Evolutionary conservation across 2,329 filamentous ascomycete species (phyloP).

Genomic region (Aspergillus tamarii): DNA sequence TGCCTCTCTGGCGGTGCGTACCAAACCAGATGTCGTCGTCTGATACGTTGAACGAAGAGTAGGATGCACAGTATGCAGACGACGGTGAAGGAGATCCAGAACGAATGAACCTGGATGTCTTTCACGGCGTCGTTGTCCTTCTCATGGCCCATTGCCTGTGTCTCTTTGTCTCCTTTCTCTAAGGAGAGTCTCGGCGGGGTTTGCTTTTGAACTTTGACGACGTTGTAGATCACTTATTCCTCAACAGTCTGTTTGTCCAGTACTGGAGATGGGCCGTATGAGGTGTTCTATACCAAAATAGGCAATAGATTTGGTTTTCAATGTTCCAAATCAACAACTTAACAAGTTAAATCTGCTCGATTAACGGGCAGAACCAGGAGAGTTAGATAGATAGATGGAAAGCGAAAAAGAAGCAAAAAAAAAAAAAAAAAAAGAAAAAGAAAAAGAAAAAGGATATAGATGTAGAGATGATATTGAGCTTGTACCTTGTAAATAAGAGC

Average conservation of each 20-base stretch:
- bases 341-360: neutral
- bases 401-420: too few species aligned
- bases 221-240: neutral
- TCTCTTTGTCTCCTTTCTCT: constrained; percentile 14
- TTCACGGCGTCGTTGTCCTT: constrained; percentile 13
- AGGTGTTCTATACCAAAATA: neutral
- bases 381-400: too few species aligned
- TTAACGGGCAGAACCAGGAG: neutral
- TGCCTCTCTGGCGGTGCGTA: constrained; percentile 17
- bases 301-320: neutral
- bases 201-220: neutral
- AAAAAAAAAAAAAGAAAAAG: neutral
- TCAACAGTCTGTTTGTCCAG: neutral
- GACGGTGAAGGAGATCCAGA: constrained; percentile 22
- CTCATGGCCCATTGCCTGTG: constrained; percentile 21
- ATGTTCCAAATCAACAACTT: neutral
- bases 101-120: constrained; percentile 14
- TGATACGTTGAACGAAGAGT: constrained; percentile 23
- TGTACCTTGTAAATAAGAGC: neutral
- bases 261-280: neutral
- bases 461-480: neutral
- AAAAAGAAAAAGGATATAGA: neutral
- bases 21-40: constrained; percentile 18
- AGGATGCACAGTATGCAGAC: constrained; percentile 22
- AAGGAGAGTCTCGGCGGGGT: neutral